Base-by-base conservation (phyloP, 768 basidiomycete genomes). In the Boletus tylopilopsis region DNA sequence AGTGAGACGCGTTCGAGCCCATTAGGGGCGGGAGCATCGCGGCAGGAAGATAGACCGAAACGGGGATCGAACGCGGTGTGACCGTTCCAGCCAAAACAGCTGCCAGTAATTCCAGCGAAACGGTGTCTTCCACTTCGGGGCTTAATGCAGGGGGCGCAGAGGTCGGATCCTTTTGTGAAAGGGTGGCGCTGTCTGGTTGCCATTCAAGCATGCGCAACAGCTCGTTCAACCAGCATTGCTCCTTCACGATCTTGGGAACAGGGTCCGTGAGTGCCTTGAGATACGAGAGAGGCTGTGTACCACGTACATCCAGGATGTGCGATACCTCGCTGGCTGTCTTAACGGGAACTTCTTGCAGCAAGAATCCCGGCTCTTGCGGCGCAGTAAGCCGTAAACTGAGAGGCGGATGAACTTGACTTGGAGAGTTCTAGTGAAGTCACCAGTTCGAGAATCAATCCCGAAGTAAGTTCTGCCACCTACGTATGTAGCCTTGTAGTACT, bases 161-260 rank as follows among this genome's bases (percentile, higher is more conserved):
- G 16, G 37, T 45, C 40, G 51, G 45, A 21, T 44, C 39, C 19
- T 53, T 42, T 36, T 46, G 53, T 19, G 47, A 37, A 11, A 44
- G 25, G 21, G 27, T 13, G 29, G 39, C 42, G 32, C 24, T 38
- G 22, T 89, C 86, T 4, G 80, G 73, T 23, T 67, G 64, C 89
- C 90, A 92, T 12, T 77, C 67, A 38, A 78, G 81, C 38, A 77
- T 74, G 5, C 70, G 59, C 19, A 92, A 64, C n/a, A 76, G 75
- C 58, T 86, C 85, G 59, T 91, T 92, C 16, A 91, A 60, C 90
- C 90, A 92, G 58, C 84, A 87, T 67, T 91, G 90, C 52, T 91
- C 89, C 50, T 78, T 76, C 5, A 91, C 86, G 58, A 92, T 52
- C 50, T n/a, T 55, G 32, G 23, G 23, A 35, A 34, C 5, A 35